Conservation (phyloP, 2,329 filamentous ascomycete species). For the Fusarium citri region DNA sequence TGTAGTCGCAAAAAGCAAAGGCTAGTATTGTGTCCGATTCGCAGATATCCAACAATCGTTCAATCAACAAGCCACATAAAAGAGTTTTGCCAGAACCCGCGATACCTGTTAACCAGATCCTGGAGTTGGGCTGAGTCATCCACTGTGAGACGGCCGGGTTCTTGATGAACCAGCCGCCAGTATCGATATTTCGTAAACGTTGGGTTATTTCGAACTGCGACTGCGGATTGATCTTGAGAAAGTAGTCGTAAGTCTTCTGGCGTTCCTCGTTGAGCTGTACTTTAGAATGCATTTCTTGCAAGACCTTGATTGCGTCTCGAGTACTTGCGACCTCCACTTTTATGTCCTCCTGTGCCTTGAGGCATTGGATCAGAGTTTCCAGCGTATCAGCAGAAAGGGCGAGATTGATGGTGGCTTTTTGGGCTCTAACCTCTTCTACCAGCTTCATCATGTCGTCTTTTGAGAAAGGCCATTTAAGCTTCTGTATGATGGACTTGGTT, state of each 20-base stretch:
- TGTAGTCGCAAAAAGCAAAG: not conserved
- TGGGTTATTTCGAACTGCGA: not conserved
- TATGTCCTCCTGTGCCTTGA: not conserved
- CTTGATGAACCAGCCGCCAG: not conserved
- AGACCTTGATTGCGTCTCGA: not conserved
- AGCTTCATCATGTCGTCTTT: not conserved
- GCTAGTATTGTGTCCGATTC: accelerated
- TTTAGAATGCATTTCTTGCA: not conserved
- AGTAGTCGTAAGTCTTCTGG: not conserved
- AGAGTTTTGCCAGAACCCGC: not conserved
- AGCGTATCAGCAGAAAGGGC: not conserved
- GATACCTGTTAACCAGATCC: not conserved
- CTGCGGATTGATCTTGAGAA: not conserved
- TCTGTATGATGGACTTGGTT: not conserved
- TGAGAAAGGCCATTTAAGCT: not conserved
- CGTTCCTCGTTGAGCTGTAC: not conserved
- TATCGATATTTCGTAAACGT: not conserved
- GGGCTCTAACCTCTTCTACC: not conserved
- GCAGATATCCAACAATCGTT: not conserved
- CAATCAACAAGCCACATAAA: not conserved
- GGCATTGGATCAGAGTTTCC: not conserved
- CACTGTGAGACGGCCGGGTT: not conserved
- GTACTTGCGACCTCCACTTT: not conserved
- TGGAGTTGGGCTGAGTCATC: not conserved
- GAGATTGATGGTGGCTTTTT: not conserved